A percentile compares a stretch with the other conserved stretches of the same genome.
These are phyloP conservation scores for Jamesozyma rosinii DNA, from an alignment of 805 yeast genomes.

Conservation along the genomic window DNA sequence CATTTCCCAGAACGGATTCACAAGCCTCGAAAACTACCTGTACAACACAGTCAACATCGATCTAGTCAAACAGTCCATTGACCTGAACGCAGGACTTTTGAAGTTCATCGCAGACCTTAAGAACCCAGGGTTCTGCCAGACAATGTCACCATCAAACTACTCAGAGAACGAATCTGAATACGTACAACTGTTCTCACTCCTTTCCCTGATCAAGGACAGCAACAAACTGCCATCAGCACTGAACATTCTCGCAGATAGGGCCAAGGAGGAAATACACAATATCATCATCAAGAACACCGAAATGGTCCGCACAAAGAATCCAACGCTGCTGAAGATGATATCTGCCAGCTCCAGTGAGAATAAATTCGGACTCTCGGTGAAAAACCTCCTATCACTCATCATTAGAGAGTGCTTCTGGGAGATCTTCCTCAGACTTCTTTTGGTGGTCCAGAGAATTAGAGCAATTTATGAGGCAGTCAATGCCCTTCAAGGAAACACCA, in stretches of 20 bases:
- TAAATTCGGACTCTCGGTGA: slow-evolving; percentile 32
- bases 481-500: slow-evolving; percentile 17
- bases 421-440: slow-evolving; percentile 53
- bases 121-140: slow-evolving; percentile 1
- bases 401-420: slow-evolving; percentile 64
- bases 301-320: slow-evolving; percentile 52
- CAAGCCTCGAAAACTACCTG: slow-evolving; percentile 45
- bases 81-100: slow-evolving; percentile 30
- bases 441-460: slow-evolving; percentile 61
- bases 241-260: slow-evolving; percentile 43
- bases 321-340: slow-evolving; percentile 32
- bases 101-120: slow-evolving; percentile 20
- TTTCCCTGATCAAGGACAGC: slow-evolving; percentile 50
- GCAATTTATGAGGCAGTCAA: slow-evolving; percentile 51
- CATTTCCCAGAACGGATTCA: slow-evolving; percentile 23
- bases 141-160: neutral
- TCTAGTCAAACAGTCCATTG: slow-evolving; percentile 40
- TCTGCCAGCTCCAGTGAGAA: slow-evolving; percentile 11
- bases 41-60: slow-evolving; percentile 51
- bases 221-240: slow-evolving; percentile 53
- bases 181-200: slow-evolving; percentile 36
- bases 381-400: slow-evolving; percentile 45
- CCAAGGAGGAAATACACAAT: slow-evolving; percentile 53
- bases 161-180: slow-evolving; percentile 18
- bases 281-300: slow-evolving; percentile 54